A percentile compares a stretch with the other conserved stretches of the same genome.
These are phyloP conservation scores for Rubia balearica DNA, from an alignment of 305 asterid genomes.

Conservation along the genomic window DNA sequence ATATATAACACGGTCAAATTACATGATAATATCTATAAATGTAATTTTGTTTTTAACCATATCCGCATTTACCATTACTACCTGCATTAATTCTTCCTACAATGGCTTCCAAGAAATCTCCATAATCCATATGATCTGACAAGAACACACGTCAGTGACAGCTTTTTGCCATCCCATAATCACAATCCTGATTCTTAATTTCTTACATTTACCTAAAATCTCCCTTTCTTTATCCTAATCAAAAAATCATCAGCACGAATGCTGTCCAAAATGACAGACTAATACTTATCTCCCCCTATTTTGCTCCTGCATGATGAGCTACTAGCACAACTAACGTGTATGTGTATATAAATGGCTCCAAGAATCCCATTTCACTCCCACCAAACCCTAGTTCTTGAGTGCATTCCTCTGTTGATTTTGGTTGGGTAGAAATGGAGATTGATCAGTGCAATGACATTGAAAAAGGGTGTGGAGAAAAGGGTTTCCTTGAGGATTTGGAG, in stretches of 20 bases:
- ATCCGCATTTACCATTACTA: background rate
- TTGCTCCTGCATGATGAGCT: background rate
- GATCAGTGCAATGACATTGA: constrained; percentile 41
- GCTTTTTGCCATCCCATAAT: constrained; percentile 29
- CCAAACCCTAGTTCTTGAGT: background rate
- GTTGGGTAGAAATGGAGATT: constrained; percentile 26
- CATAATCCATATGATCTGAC: constrained; percentile 27
- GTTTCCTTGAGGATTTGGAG: constrained; percentile 30
- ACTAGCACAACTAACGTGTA: background rate
- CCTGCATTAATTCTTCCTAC: background rate
- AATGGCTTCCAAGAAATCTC: background rate
- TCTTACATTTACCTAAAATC: constrained; percentile 12
- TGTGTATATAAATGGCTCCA: constrained; percentile 20
- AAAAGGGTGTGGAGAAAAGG: constrained; percentile 20
- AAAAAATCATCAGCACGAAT: background rate
- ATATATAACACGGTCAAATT: no score
- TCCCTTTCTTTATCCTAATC: constrained; percentile 9
- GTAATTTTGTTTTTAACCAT: background rate
- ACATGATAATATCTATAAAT: no score
- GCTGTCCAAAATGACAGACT: background rate
- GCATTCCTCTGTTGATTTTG: background rate
- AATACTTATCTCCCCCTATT: background rate
- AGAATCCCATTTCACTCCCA: constrained; percentile 1
- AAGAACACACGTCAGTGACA: constrained; percentile 60
- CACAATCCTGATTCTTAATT: background rate